These are phyloP conservation scores for Hypoxylon sp. DNA, from an alignment of 2,329 filamentous ascomycete species.

Conservation along the genomic window DNA sequence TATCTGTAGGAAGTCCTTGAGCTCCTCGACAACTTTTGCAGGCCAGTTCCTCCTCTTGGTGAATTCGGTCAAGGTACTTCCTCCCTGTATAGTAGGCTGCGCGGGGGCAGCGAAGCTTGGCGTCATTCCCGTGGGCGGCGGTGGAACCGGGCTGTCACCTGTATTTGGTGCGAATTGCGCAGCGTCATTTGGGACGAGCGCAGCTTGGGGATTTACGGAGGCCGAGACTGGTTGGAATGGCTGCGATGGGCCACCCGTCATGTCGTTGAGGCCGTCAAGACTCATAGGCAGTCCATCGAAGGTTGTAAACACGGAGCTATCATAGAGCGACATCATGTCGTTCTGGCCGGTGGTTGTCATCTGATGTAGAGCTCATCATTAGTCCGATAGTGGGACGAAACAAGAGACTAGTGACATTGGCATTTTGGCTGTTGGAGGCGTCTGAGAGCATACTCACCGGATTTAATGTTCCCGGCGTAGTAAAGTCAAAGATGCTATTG, in stretches of 20 bases:
- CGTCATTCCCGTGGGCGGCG: conserved; percentile 45
- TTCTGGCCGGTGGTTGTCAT: conserved; percentile 48
- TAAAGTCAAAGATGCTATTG: conserved; percentile 56
- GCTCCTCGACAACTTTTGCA: conserved; percentile 87
- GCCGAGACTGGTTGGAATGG: conserved; percentile 39
- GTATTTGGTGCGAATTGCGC: conserved; percentile 43
- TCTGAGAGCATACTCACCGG: conserved; percentile 45
- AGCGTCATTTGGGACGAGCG: conserved; percentile 42
- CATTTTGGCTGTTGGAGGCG: conserved; percentile 6
- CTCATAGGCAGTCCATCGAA: conserved; percentile 50
- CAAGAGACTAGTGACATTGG: conserved; percentile 11
- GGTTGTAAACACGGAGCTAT: conserved; percentile 45
- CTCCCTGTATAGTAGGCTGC: conserved; percentile 51
- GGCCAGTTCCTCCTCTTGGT: conserved; percentile 81
- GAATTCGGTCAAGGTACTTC: conserved; percentile 68
- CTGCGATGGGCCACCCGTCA: conserved; percentile 44
- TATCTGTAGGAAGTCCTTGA: conserved; percentile 90
- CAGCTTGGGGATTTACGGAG: conserved; percentile 42
- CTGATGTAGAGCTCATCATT: conserved; percentile 39
- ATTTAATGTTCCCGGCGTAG: conserved; percentile 49
- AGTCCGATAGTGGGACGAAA: conserved; percentile 18
- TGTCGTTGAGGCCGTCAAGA: conserved; percentile 49
- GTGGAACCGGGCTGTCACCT: conserved; percentile 44
- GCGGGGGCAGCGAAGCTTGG: conserved; percentile 51
- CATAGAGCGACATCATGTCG: conserved; percentile 52